Conservation (phyloP, 176 grass and related monocot genomes). For the Oryza coarctata region DNA sequence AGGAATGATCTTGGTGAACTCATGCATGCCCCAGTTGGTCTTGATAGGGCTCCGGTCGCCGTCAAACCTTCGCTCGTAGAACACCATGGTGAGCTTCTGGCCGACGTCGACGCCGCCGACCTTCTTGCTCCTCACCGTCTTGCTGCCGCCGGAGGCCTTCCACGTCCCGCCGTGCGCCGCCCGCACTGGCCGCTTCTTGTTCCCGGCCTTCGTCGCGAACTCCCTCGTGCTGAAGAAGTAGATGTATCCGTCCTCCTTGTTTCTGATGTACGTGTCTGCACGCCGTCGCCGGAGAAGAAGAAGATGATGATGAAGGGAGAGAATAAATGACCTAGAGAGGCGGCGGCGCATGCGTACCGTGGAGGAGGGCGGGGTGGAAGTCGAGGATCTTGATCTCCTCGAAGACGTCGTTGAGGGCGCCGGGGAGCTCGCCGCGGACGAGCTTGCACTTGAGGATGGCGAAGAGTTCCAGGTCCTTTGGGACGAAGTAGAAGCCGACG, state of each 20-base stretch:
- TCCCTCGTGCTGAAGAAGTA: slow-evolving; percentile 25
- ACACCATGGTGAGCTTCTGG: slow-evolving; percentile 25
- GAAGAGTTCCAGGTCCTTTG: neutral
- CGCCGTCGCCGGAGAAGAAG: neutral
- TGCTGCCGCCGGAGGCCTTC: slow-evolving; percentile 25
- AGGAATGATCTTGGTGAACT: slow-evolving; percentile 8
- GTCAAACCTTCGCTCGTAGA: neutral
- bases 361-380: slow-evolving; percentile 23
- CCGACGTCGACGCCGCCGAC: neutral
- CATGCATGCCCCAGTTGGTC: slow-evolving; percentile 35
- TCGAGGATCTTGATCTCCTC: neutral
- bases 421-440: neutral
- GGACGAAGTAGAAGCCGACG: slow-evolving; percentile 23
- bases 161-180: slow-evolving; percentile 1
- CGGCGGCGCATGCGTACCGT: neutral
- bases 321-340: too few species aligned
- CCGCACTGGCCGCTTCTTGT: neutral
- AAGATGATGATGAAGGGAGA: too few species aligned
- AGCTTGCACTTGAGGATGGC: neutral
- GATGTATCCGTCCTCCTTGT: slow-evolving; percentile 22
- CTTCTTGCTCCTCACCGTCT: neutral
- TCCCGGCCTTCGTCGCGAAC: neutral
- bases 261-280: neutral
- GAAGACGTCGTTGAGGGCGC: slow-evolving; percentile 7
- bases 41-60: neutral